These are phyloP conservation scores for Melaleuca alternifolia DNA, from an alignment of 345 rosid species.

Conservation along the genomic window DNA sequence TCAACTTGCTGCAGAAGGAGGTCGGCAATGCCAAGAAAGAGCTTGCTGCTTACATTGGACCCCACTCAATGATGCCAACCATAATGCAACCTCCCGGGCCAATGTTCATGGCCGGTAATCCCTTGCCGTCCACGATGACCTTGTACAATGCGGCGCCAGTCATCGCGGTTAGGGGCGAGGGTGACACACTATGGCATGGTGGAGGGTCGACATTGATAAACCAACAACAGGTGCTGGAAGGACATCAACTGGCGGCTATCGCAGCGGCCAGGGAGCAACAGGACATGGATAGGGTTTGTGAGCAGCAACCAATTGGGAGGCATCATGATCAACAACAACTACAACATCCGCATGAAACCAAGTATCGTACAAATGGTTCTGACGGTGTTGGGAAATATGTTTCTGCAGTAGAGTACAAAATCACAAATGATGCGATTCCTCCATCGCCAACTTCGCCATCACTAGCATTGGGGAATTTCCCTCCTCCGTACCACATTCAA, in stretches of 20 bases:
- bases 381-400: background rate
- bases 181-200: background rate
- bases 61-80: constrained; percentile 8
- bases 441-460: background rate
- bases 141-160: background rate
- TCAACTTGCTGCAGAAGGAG: constrained; percentile 51
- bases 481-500: background rate
- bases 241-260: background rate
- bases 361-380: background rate
- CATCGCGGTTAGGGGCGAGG: background rate
- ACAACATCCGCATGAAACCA: background rate
- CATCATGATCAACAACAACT: background rate
- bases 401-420: background rate
- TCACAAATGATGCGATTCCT: background rate
- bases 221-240: background rate
- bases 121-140: background rate
- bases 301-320: background rate
- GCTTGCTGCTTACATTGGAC: background rate
- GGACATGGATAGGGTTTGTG: background rate
- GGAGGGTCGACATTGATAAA: background rate
- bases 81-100: background rate
- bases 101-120: background rate
- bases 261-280: background rate
- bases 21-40: constrained; percentile 22
- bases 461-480: background rate